Conservation (phyloP, 1,284 basidiomycete genomes). For the Sanguinoderma infundibulare region DNA sequence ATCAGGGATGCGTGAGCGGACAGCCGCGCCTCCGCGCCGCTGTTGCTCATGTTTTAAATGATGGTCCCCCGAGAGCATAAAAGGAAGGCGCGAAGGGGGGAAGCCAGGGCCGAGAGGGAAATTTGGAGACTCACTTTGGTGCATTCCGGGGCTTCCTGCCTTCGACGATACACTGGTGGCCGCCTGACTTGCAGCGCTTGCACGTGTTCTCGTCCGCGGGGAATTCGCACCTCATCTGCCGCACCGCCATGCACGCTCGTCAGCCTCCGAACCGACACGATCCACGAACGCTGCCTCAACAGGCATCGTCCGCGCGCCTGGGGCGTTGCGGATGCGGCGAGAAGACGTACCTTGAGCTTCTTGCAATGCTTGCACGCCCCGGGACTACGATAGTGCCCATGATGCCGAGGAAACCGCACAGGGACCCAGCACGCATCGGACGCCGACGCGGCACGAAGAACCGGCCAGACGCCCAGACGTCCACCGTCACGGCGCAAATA, state of each 20-base stretch:
- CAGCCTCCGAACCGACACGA: conserved; percentile 23
- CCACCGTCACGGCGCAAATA: conserved; percentile 11
- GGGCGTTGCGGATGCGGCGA: conserved; percentile 2
- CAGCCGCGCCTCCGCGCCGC: not conserved
- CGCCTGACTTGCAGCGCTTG: conserved; percentile 68
- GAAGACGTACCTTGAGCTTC: conserved; percentile 72
- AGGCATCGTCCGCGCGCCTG: not conserved
- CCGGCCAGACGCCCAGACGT: conserved; percentile 12
- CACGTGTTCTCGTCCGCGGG: conserved; percentile 69
- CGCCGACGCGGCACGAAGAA: conserved; percentile 8
- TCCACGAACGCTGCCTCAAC: conserved; percentile 12
- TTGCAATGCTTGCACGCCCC: conserved; percentile 85
- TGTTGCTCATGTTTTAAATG: not conserved
- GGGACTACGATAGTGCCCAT: conserved; percentile 47
- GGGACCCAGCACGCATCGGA: not conserved
- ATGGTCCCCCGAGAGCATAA: not conserved
- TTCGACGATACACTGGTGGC: conserved; percentile 79
- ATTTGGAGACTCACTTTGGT: conserved; percentile 85
- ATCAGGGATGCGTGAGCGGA: no score
- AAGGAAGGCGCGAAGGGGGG: conserved; percentile 9
- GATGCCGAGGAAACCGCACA: conserved; percentile 5
- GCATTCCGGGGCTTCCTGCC: conserved; percentile 75
- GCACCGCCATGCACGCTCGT: conserved; percentile 23
- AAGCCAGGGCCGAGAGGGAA: conserved; percentile 9
- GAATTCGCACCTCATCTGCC: conserved; percentile 83